These are phyloP conservation scores for Plectranthus barbatus DNA, from an alignment of 257 asterid species.

Conservation along the genomic window DNA sequence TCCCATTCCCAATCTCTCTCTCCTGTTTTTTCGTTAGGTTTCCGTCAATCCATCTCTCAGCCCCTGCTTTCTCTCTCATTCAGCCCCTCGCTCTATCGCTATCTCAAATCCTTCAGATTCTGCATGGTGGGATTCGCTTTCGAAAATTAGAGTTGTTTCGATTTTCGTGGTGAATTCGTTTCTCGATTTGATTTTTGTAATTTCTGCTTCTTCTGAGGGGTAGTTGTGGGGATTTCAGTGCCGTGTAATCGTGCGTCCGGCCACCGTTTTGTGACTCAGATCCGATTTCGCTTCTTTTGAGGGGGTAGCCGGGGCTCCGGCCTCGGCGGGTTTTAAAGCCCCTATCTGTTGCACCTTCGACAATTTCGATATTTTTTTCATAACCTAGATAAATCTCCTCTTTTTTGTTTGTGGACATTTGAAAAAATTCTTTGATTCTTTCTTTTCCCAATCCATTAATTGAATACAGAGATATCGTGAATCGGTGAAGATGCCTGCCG, in stretches of 20 bases:
- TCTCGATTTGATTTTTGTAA: background rate
- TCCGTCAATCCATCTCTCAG: background rate
- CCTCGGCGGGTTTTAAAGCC: slow-evolving; percentile 98
- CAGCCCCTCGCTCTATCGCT: background rate
- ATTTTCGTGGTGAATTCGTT: background rate
- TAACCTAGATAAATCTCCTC: background rate
- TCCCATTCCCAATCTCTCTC: background rate
- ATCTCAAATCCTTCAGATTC: slow-evolving; percentile 5
- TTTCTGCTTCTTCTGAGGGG: slow-evolving; percentile 54
- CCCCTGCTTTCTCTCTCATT: background rate
- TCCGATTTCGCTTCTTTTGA: slow-evolving; percentile 73
- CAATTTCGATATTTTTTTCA: background rate
- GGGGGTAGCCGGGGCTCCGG: slow-evolving; percentile 99
- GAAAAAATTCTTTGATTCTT: slow-evolving; percentile 39
- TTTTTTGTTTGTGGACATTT: background rate
- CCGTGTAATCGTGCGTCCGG: slow-evolving; percentile 31
- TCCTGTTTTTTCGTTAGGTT: slow-evolving; percentile 1
- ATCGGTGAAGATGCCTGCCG: slow-evolving; percentile 67
- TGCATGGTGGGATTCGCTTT: slow-evolving; percentile 57
- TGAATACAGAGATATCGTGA: background rate
- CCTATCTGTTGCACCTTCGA: slow-evolving; percentile 52
- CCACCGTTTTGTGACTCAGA: slow-evolving; percentile 42
- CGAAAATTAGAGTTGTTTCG: slow-evolving; percentile 25
- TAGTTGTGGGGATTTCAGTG: slow-evolving; percentile 70
- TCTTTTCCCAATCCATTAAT: background rate